A percentile compares a stretch with the other conserved stretches of the same genome.
These are phyloP conservation scores for Penicillium cataractarum DNA, from an alignment of 495 filamentous ascomycete genomes.

Conservation along the genomic window DNA sequence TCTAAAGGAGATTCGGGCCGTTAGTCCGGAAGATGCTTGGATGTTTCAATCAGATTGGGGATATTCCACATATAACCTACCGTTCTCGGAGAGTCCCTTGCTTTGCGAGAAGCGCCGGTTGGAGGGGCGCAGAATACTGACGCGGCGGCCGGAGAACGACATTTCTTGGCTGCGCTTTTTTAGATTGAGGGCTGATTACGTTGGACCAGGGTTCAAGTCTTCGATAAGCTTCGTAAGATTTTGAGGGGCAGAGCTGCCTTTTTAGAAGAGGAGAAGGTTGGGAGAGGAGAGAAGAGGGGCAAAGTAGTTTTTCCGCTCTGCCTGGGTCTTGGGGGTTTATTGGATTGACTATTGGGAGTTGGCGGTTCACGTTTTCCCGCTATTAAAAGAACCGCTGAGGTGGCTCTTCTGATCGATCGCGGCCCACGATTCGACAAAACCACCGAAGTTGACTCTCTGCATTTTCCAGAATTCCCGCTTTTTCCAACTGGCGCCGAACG, in stretches of 20 bases:
- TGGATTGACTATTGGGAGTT: neutral
- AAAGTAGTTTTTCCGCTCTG: neutral
- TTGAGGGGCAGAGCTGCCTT: neutral
- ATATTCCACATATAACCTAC: constrained; percentile 27
- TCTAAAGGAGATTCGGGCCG: constrained; percentile 46
- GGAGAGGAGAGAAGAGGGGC: constrained; percentile 9
- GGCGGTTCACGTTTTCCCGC: neutral
- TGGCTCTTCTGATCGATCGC: constrained; percentile 15
- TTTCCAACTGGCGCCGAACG: neutral
- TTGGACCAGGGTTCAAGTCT: neutral
- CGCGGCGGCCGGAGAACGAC: constrained; percentile 56
- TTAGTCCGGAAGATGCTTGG: constrained; percentile 18
- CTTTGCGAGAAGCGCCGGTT: constrained; percentile 40
- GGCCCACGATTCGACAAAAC: constrained; percentile 32
- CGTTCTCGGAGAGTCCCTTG: constrained; percentile 50
- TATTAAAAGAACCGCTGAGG: constrained; percentile 12
- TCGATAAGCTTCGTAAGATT: neutral
- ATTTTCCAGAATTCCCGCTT: constrained; percentile 17
- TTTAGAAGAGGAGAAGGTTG: neutral
- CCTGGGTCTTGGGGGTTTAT: neutral
- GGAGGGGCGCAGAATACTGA: constrained; percentile 51
- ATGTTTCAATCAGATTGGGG: neutral
- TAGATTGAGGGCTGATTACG: neutral
- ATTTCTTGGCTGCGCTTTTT: constrained; percentile 33
- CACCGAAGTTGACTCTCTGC: constrained; percentile 20